Evolutionary conservation across 331 rosid genomes (phyloP).

Genomic region (Telfairia occidentalis): DNA sequence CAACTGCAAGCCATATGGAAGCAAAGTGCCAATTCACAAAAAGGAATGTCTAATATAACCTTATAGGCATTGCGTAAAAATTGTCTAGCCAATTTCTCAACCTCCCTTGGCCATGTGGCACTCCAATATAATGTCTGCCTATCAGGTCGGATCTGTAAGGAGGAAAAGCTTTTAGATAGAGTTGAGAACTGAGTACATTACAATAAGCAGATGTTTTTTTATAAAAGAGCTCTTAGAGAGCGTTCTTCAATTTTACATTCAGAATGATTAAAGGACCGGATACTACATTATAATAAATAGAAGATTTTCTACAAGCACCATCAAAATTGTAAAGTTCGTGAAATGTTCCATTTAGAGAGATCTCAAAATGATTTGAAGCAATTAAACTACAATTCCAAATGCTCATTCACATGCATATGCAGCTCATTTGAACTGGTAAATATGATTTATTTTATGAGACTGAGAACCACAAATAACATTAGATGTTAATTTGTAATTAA

Average conservation of each 20-base stretch:
- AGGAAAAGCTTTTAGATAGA: not conserved
- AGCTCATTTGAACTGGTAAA: not conserved
- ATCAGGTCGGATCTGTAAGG: slow-evolving; percentile 80
- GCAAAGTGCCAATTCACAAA: not conserved
- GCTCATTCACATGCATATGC: not conserved
- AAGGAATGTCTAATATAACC: slow-evolving; percentile 29
- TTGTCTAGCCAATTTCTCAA: slow-evolving; percentile 87
- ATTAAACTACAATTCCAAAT: not conserved
- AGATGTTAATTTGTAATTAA: not conserved
- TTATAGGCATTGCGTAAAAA: slow-evolving; percentile 73
- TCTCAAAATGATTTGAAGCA: not conserved
- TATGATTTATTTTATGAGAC: not conserved
- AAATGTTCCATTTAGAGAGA: not conserved
- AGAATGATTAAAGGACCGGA: not conserved
- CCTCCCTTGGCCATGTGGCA: slow-evolving; percentile 99
- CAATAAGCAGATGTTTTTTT: not conserved
- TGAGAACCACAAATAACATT: not conserved
- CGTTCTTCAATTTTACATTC: not conserved
- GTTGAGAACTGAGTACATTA: not conserved
- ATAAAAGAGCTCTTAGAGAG: not conserved
- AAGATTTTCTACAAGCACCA: not conserved
- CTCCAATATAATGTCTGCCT: slow-evolving; percentile 98
- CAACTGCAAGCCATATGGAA: not conserved
- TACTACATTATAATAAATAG: not conserved
- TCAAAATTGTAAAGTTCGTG: not conserved